These are phyloP conservation scores for Poterioochromonas sp. DNA, from an alignment of 352 stramenopile species.

Conservation along the genomic window DNA sequence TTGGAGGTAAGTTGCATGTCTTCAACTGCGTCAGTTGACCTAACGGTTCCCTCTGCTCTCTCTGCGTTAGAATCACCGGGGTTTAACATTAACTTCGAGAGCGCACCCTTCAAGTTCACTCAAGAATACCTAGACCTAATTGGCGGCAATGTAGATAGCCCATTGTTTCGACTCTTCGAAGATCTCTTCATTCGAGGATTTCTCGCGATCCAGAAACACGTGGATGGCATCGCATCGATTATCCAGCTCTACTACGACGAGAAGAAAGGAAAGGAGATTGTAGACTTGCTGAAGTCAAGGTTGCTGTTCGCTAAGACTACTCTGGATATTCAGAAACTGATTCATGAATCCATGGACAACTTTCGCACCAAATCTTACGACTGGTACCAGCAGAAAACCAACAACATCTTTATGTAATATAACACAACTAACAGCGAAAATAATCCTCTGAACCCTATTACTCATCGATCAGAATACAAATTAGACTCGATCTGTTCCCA, in stretches of 20 bases:
- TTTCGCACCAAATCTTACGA: constrained; percentile 77
- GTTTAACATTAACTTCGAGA: constrained; percentile 83
- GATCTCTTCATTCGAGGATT: constrained; percentile 28
- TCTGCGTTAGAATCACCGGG: constrained; percentile 52
- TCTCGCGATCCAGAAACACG: constrained; percentile 2
- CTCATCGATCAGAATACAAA: no score
- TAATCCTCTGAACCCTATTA: no score
- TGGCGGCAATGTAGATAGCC: constrained; percentile 51
- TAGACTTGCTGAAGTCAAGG: background rate
- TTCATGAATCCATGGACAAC: constrained; percentile 73
- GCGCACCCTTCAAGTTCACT: constrained; percentile 97
- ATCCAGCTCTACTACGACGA: constrained; percentile 12
- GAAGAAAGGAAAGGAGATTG: no score
- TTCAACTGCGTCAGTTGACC: background rate
- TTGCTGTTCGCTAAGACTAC: background rate
- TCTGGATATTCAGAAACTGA: constrained; percentile 54
- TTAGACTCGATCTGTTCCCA: no score
- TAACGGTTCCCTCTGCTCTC: background rate
- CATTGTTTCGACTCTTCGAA: constrained; percentile 13
- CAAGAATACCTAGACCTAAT: constrained; percentile 90
- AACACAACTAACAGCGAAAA: background rate
- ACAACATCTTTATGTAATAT: constrained; percentile 54
- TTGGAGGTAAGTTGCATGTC: constrained; percentile 51
- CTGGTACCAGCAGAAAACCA: constrained; percentile 72
- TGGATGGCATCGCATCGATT: background rate